A percentile compares a stretch with the other conserved stretches of the same genome.
Conservation (phyloP, 352 stramenopile genomes). For the Pythium oligandrum region DNA sequence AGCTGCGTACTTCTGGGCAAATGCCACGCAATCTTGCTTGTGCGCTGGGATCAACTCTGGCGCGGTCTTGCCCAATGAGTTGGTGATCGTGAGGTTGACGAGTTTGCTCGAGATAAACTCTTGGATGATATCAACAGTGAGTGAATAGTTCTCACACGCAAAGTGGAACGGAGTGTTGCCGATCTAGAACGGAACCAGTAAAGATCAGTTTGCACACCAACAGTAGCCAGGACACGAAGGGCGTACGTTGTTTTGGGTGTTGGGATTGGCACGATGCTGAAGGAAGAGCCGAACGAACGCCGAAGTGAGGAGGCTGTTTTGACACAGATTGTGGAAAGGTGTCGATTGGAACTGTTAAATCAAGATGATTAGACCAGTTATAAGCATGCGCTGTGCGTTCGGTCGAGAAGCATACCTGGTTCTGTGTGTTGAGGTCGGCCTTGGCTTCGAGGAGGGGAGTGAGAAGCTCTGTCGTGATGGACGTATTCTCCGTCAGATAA, state of each 20-base stretch:
- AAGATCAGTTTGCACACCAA: too few species aligned
- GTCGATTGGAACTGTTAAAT: conserved; percentile 61
- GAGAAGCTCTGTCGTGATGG: conserved; percentile 31
- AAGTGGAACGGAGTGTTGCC: conserved; percentile 71
- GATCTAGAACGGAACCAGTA: conserved; percentile 32
- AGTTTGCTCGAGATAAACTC: conserved; percentile 51
- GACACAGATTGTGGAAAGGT: conserved; percentile 66
- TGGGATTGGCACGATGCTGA: conserved; percentile 60
- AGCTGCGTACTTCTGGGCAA: conserved; percentile 48
- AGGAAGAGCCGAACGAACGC: conserved; percentile 42
- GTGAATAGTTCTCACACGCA: conserved; percentile 58
- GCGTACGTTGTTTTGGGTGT: conserved; percentile 68
- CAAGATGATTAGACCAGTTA: neutral
- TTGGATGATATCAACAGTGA: conserved; percentile 54
- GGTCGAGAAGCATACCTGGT: conserved; percentile 32
- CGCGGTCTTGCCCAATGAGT: conserved; percentile 62
- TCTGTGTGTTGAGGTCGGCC: conserved; percentile 53
- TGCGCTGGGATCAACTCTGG: conserved; percentile 49
- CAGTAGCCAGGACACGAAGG: too few species aligned
- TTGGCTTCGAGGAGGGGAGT: conserved; percentile 35
- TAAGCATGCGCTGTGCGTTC: neutral
- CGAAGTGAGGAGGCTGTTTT: conserved; percentile 46
- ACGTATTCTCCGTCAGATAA: conserved; percentile 49
- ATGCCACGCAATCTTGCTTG: conserved; percentile 59
- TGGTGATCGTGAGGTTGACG: conserved; percentile 61